These are phyloP conservation scores for Penicillium sp. DNA, from an alignment of 2,329 filamentous ascomycete species.

Conservation along the genomic window DNA sequence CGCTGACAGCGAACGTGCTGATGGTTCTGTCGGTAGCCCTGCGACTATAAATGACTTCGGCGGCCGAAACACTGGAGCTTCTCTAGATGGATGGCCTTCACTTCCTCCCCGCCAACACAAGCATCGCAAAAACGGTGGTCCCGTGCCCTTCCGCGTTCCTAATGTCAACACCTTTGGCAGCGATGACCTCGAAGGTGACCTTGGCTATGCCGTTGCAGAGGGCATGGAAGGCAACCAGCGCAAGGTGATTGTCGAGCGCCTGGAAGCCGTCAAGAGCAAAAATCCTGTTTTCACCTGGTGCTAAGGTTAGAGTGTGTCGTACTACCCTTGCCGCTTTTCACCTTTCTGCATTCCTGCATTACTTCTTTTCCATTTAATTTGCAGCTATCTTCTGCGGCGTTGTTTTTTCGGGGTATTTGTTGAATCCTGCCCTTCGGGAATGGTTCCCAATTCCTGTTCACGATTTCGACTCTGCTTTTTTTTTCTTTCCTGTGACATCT, in stretches of 20 bases:
- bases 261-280: constrained; percentile 92
- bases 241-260: constrained; percentile 92
- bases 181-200: constrained; percentile 82
- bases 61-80: constrained; percentile 32
- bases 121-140: constrained; percentile 35
- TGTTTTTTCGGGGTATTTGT: constrained; percentile 10
- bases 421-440: background rate
- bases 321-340: constrained; percentile 1
- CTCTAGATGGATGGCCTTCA: constrained; percentile 37
- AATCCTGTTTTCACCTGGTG: constrained; percentile 99
- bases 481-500: constrained; percentile 26
- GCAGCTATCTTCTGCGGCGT: constrained; percentile 17
- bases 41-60: constrained; percentile 30
- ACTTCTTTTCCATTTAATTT: constrained; percentile 17
- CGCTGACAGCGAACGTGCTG: constrained; percentile 29
- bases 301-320: constrained; percentile 44
- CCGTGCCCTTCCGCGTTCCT: constrained; percentile 38
- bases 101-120: constrained; percentile 35
- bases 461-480: constrained; percentile 1
- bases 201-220: constrained; percentile 90
- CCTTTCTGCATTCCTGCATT: constrained; percentile 14
- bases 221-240: constrained; percentile 88
- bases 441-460: background rate
- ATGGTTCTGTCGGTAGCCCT: constrained; percentile 36
- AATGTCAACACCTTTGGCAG: constrained; percentile 53